Base-by-base conservation (phyloP, 345 rosid species). In the Microcos paniculata region DNA sequence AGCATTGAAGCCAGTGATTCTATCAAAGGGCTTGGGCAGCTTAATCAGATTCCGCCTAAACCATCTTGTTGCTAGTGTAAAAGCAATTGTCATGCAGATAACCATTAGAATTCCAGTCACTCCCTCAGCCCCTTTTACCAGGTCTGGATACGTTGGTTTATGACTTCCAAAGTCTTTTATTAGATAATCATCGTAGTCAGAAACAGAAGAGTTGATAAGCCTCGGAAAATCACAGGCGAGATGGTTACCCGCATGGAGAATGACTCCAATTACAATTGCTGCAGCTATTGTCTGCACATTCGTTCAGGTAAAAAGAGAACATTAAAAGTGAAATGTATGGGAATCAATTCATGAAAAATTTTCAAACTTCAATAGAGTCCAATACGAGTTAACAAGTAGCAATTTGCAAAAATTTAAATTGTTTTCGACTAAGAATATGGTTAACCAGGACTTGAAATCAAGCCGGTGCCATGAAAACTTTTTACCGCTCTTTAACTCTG, bases 1-100 rank as follows among this genome's bases (percentile, higher is more conserved):
- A 46, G 99, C 97, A 70, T 95, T 95, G 85, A 87, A 95, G 71
- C 99, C 99, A 10, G 99, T 95, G 53, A 93, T 78, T 80, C 96
- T 92, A 77, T 95, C 92, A 40, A 95, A 93, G 19, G 99, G 98
- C 80, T 88, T 93, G 6, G 98, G 99, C 21, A 93, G 83, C 79
- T 89, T 91, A 70, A 91, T 83, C 6, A 86, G 87, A 80, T 86
- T 93, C 18, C 93, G 78, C 76, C 99, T 86, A 83, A 90, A 91
- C 90, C 91, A 86, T 69, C 85, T 69, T 40, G 94, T 91, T n/a
- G 99, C 99, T 53, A 95, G 85, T 23, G 88, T 89, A 74, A 91
- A 95, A 45, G 99, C 97, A 79, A 93, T 79, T 21, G 86, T 3
- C 99, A 95, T 95, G 24, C 79, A 81, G 59, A 84, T 82, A 75